These are phyloP conservation scores for Beauveria sp. DNA, from an alignment of 2,329 filamentous ascomycete species.

Conservation along the genomic window DNA sequence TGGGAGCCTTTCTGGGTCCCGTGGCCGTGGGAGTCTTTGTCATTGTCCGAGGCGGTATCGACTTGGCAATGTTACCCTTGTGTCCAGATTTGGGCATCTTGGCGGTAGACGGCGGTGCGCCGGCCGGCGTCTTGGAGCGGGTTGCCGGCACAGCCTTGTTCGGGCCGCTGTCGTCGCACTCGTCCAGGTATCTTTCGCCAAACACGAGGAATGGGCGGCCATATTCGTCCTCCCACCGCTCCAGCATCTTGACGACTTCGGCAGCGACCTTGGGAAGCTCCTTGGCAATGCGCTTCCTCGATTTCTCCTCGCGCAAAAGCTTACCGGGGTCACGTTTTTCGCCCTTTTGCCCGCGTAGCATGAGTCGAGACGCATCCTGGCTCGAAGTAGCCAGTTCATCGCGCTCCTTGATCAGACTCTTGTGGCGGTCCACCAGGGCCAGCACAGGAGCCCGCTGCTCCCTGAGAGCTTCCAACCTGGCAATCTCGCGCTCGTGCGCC, in stretches of 20 bases:
- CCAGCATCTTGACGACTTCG: slow-evolving; percentile 75
- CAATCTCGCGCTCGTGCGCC: slow-evolving; percentile 88
- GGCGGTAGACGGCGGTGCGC: slow-evolving; percentile 40
- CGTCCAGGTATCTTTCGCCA: slow-evolving; percentile 83
- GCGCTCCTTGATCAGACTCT: slow-evolving; percentile 73
- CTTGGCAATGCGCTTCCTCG: slow-evolving; percentile 94
- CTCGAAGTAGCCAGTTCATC: slow-evolving; percentile 84
- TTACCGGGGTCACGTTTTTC: slow-evolving; percentile 93
- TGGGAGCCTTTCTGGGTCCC: slow-evolving; percentile 22
- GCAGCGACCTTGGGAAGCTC: slow-evolving; percentile 85
- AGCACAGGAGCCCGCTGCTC: slow-evolving; percentile 84
- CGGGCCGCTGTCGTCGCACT: slow-evolving; percentile 58
- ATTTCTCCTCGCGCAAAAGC: slow-evolving; percentile 91
- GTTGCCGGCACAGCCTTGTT: slow-evolving; percentile 43
- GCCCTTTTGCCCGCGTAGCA: slow-evolving; percentile 85
- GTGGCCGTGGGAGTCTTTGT: slow-evolving; percentile 50
- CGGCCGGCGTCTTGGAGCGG: slow-evolving; percentile 68
- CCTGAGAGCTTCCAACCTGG: slow-evolving; percentile 68
- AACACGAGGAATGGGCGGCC: slow-evolving; percentile 89
- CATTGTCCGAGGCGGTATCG: slow-evolving; percentile 29
- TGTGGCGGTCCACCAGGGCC: slow-evolving; percentile 74
- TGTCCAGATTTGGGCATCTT: slow-evolving; percentile 29
- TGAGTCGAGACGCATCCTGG: slow-evolving; percentile 87
- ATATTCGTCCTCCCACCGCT: slow-evolving; percentile 88
- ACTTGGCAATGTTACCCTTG: slow-evolving; percentile 23